Evolutionary conservation across 345 rosid genomes (phyloP).

Genomic region (Eutrema japonicum): DNA sequence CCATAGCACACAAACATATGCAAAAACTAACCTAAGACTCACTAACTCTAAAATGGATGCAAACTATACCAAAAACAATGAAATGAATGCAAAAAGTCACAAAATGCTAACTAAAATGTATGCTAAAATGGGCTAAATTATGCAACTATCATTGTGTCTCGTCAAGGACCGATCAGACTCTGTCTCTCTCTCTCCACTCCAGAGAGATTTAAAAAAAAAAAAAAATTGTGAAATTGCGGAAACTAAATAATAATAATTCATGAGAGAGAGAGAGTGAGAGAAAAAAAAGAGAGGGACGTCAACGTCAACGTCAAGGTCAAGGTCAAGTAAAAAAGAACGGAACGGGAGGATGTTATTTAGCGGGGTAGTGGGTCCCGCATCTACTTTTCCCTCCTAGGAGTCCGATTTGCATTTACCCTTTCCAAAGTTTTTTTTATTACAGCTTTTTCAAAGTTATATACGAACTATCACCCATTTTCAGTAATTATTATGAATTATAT

Average conservation of each 20-base stretch:
- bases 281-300: conserved; percentile 10
- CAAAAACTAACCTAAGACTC: too few relatives aligned
- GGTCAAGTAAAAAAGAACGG: conserved; percentile 31
- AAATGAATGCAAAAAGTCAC: too few relatives aligned
- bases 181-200: background rate
- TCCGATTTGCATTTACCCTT: conserved; percentile 31
- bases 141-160: too few relatives aligned
- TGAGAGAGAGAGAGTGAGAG: conserved; percentile 26
- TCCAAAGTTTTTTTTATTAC: too few relatives aligned
- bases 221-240: background rate
- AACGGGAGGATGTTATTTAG: conserved; percentile 45
- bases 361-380: conserved; percentile 39
- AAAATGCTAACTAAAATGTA: too few relatives aligned
- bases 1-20: too few relatives aligned
- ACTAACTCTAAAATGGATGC: too few relatives aligned
- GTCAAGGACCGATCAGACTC: conserved; percentile 40
- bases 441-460: too few relatives aligned
- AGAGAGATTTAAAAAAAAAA: background rate
- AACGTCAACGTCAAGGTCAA: conserved; percentile 38
- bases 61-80: too few relatives aligned
- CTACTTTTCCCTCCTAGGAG: conserved; percentile 7
- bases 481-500: too few relatives aligned
- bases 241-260: conserved; percentile 35
- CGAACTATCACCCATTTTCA: too few relatives aligned
- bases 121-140: too few relatives aligned